These are phyloP conservation scores for Selaginella moellendorffii DNA, from an alignment of 75 land plant species.

Conservation along the genomic window DNA sequence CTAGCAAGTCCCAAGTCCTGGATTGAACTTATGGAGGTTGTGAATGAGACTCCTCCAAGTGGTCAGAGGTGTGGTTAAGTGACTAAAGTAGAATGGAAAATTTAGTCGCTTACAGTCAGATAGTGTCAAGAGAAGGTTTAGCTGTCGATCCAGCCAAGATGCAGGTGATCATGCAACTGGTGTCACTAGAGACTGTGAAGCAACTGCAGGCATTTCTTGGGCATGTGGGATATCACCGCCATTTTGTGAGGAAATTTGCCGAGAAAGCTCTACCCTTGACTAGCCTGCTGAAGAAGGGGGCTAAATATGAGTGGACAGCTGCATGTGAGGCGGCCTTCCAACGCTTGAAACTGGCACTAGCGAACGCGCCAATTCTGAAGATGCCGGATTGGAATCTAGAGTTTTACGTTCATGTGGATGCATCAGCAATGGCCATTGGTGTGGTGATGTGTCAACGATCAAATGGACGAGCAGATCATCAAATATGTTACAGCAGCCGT, in stretches of 20 bases:
- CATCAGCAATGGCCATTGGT: neutral
- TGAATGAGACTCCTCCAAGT: too few relatives aligned
- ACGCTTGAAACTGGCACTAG: neutral
- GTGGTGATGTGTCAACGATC: neutral
- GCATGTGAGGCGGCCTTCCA: constrained; percentile 3
- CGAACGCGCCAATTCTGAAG: neutral
- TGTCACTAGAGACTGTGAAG: neutral
- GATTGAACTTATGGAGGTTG: too few relatives aligned
- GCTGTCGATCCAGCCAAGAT: constrained; percentile 13
- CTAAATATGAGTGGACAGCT: neutral
- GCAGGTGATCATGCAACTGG: constrained; percentile 7
- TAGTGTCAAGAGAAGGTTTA: constrained; percentile 8
- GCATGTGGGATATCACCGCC: constrained; percentile 12
- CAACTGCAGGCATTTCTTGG: constrained; percentile 16
- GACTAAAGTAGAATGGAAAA: too few relatives aligned
- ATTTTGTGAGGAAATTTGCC: constrained; percentile 12
- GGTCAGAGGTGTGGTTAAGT: too few relatives aligned
- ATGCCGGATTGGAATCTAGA: neutral
- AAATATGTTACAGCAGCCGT: too few relatives aligned
- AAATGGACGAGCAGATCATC: too few relatives aligned
- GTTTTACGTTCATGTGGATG: constrained; percentile 7
- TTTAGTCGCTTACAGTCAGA: too few relatives aligned
- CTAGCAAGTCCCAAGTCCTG: too few relatives aligned
- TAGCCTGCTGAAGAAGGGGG: constrained; percentile 10
- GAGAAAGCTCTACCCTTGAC: constrained; percentile 13